Evolutionary conservation across 202 grass and related monocot genomes (phyloP), one percentile per base, ranked within the genome.

Genomic region (Zoysia matrella): DNA sequence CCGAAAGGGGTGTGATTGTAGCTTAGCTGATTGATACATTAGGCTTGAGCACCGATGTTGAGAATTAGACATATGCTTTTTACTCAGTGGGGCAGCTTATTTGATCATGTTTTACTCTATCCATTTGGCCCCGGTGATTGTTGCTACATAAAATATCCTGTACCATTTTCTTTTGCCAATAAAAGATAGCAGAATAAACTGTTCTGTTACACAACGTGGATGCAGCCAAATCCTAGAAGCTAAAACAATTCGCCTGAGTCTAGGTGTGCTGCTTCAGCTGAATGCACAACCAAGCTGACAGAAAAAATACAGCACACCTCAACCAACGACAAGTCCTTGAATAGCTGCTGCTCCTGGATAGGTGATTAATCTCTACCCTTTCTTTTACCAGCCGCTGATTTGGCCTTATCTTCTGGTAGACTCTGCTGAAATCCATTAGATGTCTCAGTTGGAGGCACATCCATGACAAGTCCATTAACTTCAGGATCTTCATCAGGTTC

Each of bases 331-430:
- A 48, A 47, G 50, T 44, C 45, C 13, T 5, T 5, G 40, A 43
- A 22, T 12, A 68, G 11, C 46, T 54, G n/a, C 45, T 22, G 53
- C 74, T 41, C 16, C 57, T 71, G 1, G 72, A 8, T 50, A 69
- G 16, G 60, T 8, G 55, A 67, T 90, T 83, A 93, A 78, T 78
- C 74, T 86, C 90, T 85, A 74, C 87, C 73, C 78, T 91, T 97
- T 75, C 94, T 88, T 91, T 97, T 93, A 53, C 91, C 91, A 61
- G 70, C 83, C 64, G 88, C 5, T 0, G 67, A 78, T 36, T 62
- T 53, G 52, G 42, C 74, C 66, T 79, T 87, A 67, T 92, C 69
- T 74, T 76, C 74, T 7, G 14, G 51, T 13, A 15, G 36, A 14
- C 73, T 63, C 52, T 81, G 76, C 30, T 36, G 30, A 36, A 36